Base-by-base conservation (phyloP, 768 basidiomycete genomes). In the Botryobasidium botryosum region DNA sequence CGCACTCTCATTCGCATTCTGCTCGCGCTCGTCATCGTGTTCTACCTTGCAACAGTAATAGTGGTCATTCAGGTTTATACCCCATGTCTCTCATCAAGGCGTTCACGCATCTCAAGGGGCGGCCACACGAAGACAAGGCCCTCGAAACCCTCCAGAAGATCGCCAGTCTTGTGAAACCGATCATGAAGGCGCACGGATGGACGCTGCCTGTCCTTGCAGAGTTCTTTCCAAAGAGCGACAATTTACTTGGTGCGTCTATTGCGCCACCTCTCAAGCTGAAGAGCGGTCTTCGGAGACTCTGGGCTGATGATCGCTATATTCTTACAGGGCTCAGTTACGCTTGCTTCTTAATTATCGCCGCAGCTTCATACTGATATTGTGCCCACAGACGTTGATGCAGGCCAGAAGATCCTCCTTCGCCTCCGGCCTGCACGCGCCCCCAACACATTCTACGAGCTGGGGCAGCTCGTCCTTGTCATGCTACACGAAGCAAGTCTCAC, bases 131-230 rank as follows among this genome's bases (percentile, higher is more conserved):
- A 35, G 72, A 80, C 50, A 68, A 71, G 31, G 84, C 86, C 15
- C 65, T 85, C 35, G 58, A 65, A 13, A 64, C 82, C 56, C 67
- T 90, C 29, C 71, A 79, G 52, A 69, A 69, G 50, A 67, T 84
- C 25, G 77, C 79, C 1, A 76, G 77, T 1, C 68, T 85, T 40
- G 86, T 92, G 40, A 91, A 90, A 59, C 91, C 91, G 5, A 87
- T 96, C 51, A 94, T 94, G 90, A 67, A 77, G 46, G 84, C 78
- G 52, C 79, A 79, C 52, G 62, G 62, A 4, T 96, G 90, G 90
- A 67, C 70, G 23, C 65, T 87, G 23, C 79, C 82, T 23, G 68
- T 74, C 1, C 71, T 86, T n/a, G 64, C 75, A n/a, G 84, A 92
- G 59, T 88, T 91, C 68, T 86, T 82, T 53, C 87, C 87, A 4